Conservation (phyloP, 2,329 filamentous ascomycete genomes). For the Ophiognomonia clavigignenti-juglandacearum region DNA sequence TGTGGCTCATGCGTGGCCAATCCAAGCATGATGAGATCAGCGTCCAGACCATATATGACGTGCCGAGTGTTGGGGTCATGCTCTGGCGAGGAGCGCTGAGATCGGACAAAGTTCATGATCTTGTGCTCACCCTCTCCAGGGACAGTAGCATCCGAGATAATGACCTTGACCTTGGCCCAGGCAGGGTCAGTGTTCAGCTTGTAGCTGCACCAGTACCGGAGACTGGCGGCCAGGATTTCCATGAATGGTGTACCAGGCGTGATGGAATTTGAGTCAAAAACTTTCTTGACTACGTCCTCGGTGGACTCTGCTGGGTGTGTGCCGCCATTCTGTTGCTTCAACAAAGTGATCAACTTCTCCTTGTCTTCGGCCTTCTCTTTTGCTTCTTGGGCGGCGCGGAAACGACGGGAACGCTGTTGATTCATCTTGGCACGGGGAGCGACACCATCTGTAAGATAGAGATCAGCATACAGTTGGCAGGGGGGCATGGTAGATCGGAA, state of each 20-base stretch:
- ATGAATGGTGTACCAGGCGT: conserved; percentile 98
- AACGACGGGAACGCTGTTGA: conserved; percentile 92
- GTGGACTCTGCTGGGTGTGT: conserved; percentile 56
- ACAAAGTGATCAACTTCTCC: conserved; percentile 76
- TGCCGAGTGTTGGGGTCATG: conserved; percentile 96
- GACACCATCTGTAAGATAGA: conserved; percentile 72
- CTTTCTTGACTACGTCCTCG: conserved; percentile 70
- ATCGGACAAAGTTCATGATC: conserved; percentile 97
- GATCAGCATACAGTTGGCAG: conserved; percentile 22
- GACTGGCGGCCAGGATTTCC: conserved; percentile 84
- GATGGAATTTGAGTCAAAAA: conserved; percentile 83
- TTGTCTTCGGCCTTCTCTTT: conserved; percentile 92
- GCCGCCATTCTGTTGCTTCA: conserved; percentile 72
- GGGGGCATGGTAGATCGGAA: background rate
- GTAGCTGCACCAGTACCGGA: conserved; percentile 96
- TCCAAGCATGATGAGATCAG: conserved; percentile 97
- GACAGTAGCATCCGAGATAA: conserved; percentile 97
- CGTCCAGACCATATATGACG: conserved; percentile 96
- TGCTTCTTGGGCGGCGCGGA: conserved; percentile 89
- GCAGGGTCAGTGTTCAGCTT: conserved; percentile 95
- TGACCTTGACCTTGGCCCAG: conserved; percentile 94
- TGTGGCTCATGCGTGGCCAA: conserved; percentile 96
- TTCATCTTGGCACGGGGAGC: conserved; percentile 99
- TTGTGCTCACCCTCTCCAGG: conserved; percentile 98
- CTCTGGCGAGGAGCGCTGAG: conserved; percentile 82